Evolutionary conservation across 164 flowering plant species (phyloP).

Genomic region (Magnolia changhungtana): DNA sequence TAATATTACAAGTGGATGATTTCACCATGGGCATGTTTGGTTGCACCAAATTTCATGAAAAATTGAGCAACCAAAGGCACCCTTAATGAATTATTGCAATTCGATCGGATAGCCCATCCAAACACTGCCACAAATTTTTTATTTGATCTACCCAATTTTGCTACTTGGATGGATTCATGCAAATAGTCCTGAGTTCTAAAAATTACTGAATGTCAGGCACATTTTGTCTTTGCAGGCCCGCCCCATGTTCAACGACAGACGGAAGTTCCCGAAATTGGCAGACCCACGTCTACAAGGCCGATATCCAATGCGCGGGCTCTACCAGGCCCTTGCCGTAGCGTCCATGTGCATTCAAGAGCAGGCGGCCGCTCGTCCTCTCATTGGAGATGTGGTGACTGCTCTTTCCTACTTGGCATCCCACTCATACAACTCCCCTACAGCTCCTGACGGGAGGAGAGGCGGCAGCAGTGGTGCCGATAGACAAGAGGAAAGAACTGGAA

Average conservation of each 20-base stretch:
- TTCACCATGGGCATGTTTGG: too few relatives aligned
- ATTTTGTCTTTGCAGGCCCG: constrained; percentile 36
- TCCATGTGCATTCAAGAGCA: constrained; percentile 55
- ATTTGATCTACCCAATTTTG: neutral
- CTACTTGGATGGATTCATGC: neutral
- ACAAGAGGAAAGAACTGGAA: constrained; percentile 27
- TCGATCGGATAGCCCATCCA: neutral
- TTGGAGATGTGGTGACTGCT: constrained; percentile 59
- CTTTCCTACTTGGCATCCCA: constrained; percentile 44
- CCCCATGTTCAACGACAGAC: constrained; percentile 44
- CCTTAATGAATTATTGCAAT: neutral
- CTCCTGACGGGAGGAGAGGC: constrained; percentile 26
- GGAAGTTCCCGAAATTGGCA: constrained; percentile 39
- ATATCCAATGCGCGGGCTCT: constrained; percentile 49
- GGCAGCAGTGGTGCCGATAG: constrained; percentile 17
- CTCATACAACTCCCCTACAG: constrained; percentile 26
- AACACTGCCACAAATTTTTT: neutral
- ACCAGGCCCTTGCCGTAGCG: constrained; percentile 56
- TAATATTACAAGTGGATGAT: too few relatives aligned
- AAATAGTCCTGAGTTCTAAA: neutral
- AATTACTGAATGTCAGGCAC: neutral
- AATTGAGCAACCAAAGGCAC: neutral
- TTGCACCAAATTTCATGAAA: neutral
- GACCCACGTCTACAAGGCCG: constrained; percentile 45
- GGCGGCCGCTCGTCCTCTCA: constrained; percentile 48